Conservation (phyloP, 768 basidiomycete genomes). For the Trametes maxima region DNA sequence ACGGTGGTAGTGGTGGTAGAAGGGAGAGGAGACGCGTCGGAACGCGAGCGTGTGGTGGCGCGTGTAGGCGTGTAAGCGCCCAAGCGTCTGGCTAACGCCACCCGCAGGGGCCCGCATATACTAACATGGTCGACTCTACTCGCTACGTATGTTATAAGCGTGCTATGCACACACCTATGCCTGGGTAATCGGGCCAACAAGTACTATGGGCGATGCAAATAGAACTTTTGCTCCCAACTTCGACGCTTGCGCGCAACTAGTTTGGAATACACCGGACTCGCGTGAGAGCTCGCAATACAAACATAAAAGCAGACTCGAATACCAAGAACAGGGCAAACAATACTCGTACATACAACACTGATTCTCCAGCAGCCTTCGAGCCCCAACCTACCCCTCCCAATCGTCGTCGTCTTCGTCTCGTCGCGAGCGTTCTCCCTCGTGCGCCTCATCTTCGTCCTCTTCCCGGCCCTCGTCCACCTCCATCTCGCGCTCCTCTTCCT, state of each 20-base stretch:
- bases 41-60: constrained; percentile 3
- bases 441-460: constrained; percentile 48
- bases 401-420: constrained; percentile 45
- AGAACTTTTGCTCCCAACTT: too few relatives aligned
- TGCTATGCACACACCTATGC: too few relatives aligned
- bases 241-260: too few relatives aligned
- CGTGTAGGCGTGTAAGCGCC: constrained; percentile 1
- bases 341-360: constrained; percentile 34
- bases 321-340: background rate
- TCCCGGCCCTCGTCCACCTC: constrained; percentile 39
- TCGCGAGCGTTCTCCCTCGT: constrained; percentile 36
- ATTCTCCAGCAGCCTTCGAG: background rate
- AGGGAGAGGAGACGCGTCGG: background rate
- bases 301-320: background rate
- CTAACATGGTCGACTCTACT: too few relatives aligned
- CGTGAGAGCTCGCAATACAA: too few relatives aligned
- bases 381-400: constrained; percentile 34
- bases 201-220: too few relatives aligned
- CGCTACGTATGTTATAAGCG: too few relatives aligned
- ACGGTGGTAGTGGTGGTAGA: background rate
- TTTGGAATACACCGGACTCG: too few relatives aligned
- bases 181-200: too few relatives aligned
- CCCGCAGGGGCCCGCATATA: background rate
- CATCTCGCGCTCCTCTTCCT: constrained; percentile 41
- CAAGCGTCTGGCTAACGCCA: background rate